A percentile compares a stretch with the other conserved stretches of the same genome.
These are phyloP conservation scores for Singerocomus rubriflavus DNA, from an alignment of 1,284 basidiomycete genomes.

Conservation along the genomic window DNA sequence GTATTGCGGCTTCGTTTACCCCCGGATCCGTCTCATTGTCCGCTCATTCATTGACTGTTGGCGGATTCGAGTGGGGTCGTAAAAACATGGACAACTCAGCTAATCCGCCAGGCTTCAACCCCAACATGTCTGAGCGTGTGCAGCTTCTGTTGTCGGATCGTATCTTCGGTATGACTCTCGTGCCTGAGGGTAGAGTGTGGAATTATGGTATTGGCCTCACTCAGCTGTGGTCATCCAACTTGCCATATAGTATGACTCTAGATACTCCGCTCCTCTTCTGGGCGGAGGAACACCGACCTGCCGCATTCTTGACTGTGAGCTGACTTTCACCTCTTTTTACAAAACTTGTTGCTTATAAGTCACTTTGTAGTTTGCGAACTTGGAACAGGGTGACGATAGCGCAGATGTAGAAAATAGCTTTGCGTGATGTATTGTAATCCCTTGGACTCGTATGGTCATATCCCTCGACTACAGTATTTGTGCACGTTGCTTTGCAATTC, in stretches of 20 bases:
- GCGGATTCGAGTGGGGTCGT: constrained; percentile 98
- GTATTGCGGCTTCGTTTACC: constrained; percentile 94
- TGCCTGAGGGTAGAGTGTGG: constrained; percentile 90
- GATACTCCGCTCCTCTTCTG: constrained; percentile 95
- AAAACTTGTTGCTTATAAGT: constrained; percentile 1
- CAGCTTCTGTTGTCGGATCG: constrained; percentile 94
- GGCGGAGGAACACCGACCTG: constrained; percentile 91
- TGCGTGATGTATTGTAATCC: constrained; percentile 43
- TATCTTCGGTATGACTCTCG: constrained; percentile 86
- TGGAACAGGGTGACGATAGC: constrained; percentile 84
- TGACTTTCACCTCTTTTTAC: neutral
- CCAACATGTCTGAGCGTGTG: constrained; percentile 96
- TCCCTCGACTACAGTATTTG: constrained; percentile 6
- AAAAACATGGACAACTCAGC: constrained; percentile 88
- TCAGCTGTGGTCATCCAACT: constrained; percentile 83
- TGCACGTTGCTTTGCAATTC: constrained; percentile 5
- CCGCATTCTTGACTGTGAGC: constrained; percentile 84
- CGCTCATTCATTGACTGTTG: constrained; percentile 84
- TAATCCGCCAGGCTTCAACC: constrained; percentile 90
- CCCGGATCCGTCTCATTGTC: constrained; percentile 96
- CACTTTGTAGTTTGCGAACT: constrained; percentile 65
- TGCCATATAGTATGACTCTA: constrained; percentile 84
- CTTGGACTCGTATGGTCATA: neutral
- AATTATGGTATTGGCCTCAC: constrained; percentile 92
- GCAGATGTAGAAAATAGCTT: constrained; percentile 90